These are phyloP conservation scores for Cylindrotheca closterium DNA, from an alignment of 108 stramenopile species.

Conservation along the genomic window DNA sequence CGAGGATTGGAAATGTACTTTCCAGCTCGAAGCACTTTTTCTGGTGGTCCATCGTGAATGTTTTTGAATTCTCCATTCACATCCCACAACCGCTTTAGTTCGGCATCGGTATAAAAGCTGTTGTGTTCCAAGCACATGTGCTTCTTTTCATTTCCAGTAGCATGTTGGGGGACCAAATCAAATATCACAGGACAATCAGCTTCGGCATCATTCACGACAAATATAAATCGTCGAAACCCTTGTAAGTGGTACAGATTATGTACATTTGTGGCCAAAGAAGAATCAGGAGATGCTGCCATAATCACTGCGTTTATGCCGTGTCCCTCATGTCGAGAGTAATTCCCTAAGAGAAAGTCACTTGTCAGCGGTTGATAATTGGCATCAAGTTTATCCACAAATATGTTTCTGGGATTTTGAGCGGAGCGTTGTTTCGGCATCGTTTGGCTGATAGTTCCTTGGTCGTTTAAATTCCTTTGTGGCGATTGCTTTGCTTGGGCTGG, in stretches of 20 bases:
- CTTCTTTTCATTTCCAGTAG: not conserved
- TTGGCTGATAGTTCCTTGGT: no score
- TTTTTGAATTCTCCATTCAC: not conserved
- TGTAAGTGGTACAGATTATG: constrained; percentile 17
- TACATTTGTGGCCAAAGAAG: constrained; percentile 2
- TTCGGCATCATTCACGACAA: constrained; percentile 8
- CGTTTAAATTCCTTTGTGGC: no score
- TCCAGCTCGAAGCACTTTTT: constrained; percentile 6
- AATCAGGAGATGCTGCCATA: constrained; percentile 9
- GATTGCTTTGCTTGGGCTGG: no score
- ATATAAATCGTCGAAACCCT: constrained; percentile 18
- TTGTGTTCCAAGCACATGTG: constrained; percentile 15
- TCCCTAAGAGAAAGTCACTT: constrained; percentile 5
- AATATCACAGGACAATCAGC: constrained; percentile 1
- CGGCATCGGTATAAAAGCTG: constrained; percentile 4
- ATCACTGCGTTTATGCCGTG: constrained; percentile 16
- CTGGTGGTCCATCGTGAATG: constrained; percentile 8
- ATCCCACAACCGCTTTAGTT: not conserved
- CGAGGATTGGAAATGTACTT: constrained; percentile 5
- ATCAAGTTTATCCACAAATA: constrained; percentile 2
- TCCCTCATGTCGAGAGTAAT: not conserved
- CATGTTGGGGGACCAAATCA: constrained; percentile 18
- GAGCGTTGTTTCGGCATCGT: no score
- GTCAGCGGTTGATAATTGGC: constrained; percentile 1
- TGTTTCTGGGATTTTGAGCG: not conserved